Percentiles rank a stretch among this genome's conserved stretches.
These are phyloP conservation scores for Neofusicoccum kwambonambiense DNA, from an alignment of 2,329 filamentous ascomycete species.

Conservation along the genomic window DNA sequence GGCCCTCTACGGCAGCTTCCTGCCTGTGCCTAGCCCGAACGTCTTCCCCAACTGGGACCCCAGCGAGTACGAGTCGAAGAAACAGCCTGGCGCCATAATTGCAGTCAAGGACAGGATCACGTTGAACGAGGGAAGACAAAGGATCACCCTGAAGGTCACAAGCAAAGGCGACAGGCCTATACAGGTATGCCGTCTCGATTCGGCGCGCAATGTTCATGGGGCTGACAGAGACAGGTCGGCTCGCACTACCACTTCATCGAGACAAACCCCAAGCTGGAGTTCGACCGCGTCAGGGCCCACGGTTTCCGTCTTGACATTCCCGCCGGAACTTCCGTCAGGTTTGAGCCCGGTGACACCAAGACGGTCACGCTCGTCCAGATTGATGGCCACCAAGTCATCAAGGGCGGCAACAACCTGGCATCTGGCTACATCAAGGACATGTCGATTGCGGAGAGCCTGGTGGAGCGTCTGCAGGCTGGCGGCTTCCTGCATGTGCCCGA, in stretches of 20 bases:
- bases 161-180: slow-evolving; percentile 88
- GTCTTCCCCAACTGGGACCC: slow-evolving; percentile 66
- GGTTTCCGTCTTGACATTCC: slow-evolving; percentile 87
- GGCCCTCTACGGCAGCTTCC: slow-evolving; percentile 86
- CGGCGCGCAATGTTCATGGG: neutral
- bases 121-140: slow-evolving; percentile 71
- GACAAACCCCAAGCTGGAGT: slow-evolving; percentile 84
- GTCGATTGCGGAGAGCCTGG: slow-evolving; percentile 62
- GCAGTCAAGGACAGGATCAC: slow-evolving; percentile 66
- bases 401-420: slow-evolving; percentile 79
- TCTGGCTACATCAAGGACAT: slow-evolving; percentile 66
- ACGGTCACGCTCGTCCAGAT: slow-evolving; percentile 90
- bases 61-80: slow-evolving; percentile 64
- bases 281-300: slow-evolving; percentile 79
- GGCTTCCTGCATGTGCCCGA: slow-evolving; percentile 78
- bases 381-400: slow-evolving; percentile 73
- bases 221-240: slow-evolving; percentile 57
- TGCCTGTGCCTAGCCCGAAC: slow-evolving; percentile 70
- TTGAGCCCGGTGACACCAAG: slow-evolving; percentile 90
- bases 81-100: slow-evolving; percentile 77
- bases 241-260: slow-evolving; percentile 97
- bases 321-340: slow-evolving; percentile 86
- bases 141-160: slow-evolving; percentile 73
- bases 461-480: slow-evolving; percentile 64
- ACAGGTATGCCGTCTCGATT: slow-evolving; percentile 57